Evolutionary conservation across 257 asterid genomes (phyloP).

Genomic region (Verbena officinalis): DNA sequence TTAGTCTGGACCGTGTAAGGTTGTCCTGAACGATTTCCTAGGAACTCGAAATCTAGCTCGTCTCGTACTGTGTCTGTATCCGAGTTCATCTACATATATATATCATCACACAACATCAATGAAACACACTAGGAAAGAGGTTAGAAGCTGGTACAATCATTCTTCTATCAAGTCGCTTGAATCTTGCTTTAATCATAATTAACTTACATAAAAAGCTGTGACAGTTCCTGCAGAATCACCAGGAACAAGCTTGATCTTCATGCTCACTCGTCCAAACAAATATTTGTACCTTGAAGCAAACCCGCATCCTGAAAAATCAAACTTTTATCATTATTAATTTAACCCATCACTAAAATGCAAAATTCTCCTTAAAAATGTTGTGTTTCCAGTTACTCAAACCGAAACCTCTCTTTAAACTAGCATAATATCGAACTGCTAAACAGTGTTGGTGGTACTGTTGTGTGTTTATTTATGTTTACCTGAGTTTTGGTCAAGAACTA

Average conservation of each 20-base stretch:
- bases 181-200: too few relatives aligned
- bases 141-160: too few relatives aligned
- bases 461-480: slow-evolving; percentile 30
- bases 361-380: too few relatives aligned
- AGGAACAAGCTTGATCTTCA: slow-evolving; percentile 51
- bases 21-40: slow-evolving; percentile 76
- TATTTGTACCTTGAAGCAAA: slow-evolving; percentile 39
- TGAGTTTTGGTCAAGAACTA: slow-evolving; percentile 63
- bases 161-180: too few relatives aligned
- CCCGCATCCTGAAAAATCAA: slow-evolving; percentile 33
- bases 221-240: slow-evolving; percentile 56
- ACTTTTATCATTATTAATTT: not conserved
- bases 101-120: too few relatives aligned
- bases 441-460: too few relatives aligned
- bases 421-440: too few relatives aligned
- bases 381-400: too few relatives aligned
- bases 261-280: slow-evolving; percentile 36
- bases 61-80: slow-evolving; percentile 49
- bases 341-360: too few relatives aligned
- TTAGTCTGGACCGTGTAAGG: slow-evolving; percentile 78
- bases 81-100: slow-evolving; percentile 55
- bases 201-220: slow-evolving; percentile 46
- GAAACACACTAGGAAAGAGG: too few relatives aligned
- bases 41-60: slow-evolving; percentile 75
- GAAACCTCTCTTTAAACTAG: too few relatives aligned